Conservation (phyloP, 2,329 filamentous ascomycete species). For the Sclerotinia borealis region DNA sequence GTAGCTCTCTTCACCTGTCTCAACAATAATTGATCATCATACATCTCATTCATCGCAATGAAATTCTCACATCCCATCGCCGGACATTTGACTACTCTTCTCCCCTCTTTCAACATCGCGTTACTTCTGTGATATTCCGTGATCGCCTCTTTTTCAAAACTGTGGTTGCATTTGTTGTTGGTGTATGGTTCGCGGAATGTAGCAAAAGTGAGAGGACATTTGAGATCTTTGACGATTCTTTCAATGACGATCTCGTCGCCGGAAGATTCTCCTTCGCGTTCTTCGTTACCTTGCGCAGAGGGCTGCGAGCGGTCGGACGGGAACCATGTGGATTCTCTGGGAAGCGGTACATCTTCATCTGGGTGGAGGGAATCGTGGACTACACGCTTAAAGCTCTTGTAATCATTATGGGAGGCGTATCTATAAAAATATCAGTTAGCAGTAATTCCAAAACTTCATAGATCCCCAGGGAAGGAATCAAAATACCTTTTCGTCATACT, state of each 20-base stretch:
- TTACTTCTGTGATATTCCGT: slow-evolving; percentile 38
- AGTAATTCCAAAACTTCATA: not conserved
- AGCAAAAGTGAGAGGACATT: slow-evolving; percentile 62
- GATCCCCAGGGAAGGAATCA: not conserved
- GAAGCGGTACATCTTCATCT: slow-evolving; percentile 44
- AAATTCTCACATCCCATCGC: slow-evolving; percentile 56
- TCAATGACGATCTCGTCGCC: slow-evolving; percentile 66
- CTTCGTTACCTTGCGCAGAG: not conserved
- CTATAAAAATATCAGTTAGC: slow-evolving; percentile 27
- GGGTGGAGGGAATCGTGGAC: slow-evolving; percentile 54
- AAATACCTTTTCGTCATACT: slow-evolving; percentile 38
- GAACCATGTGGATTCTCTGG: slow-evolving; percentile 58
- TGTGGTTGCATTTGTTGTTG: slow-evolving; percentile 62
- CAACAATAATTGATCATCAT: slow-evolving; percentile 48
- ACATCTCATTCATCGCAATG: slow-evolving; percentile 48
- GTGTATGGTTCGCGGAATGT: slow-evolving; percentile 61
- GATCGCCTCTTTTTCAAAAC: slow-evolving; percentile 63
- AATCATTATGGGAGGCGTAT: slow-evolving; percentile 55
- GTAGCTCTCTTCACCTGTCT: slow-evolving; percentile 52
- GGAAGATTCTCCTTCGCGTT: slow-evolving; percentile 34
- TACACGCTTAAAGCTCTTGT: slow-evolving; percentile 54
- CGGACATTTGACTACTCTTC: slow-evolving; percentile 49
- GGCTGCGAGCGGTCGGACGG: slow-evolving; percentile 21
- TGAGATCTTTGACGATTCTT: slow-evolving; percentile 56
- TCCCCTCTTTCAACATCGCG: slow-evolving; percentile 2